Evolutionary conservation across 2,329 filamentous ascomycete species (phyloP).

Genomic region (Seiridium unicorne): DNA sequence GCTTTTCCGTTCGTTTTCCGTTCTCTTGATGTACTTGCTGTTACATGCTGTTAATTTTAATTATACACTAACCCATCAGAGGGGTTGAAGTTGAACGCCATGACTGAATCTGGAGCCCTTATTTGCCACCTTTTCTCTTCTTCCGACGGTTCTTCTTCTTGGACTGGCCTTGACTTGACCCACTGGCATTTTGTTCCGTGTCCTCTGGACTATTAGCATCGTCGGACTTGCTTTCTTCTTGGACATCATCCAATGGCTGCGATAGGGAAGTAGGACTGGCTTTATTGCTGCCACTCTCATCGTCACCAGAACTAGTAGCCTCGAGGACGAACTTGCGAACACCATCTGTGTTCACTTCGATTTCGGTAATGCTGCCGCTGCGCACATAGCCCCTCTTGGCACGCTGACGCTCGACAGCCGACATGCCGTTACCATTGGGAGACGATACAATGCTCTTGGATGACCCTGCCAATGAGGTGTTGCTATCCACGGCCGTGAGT

Average conservation of each 20-base stretch:
- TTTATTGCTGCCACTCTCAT: conserved; percentile 17
- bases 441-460: conserved; percentile 12
- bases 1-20: no score
- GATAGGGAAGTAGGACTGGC: neutral
- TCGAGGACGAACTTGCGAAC: conserved; percentile 73
- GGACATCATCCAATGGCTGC: neutral
- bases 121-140: conserved; percentile 34
- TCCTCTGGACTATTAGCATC: neutral
- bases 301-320: conserved; percentile 53
- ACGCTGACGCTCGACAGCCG: conserved; percentile 14
- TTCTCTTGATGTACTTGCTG: no score
- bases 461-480: conserved; percentile 10
- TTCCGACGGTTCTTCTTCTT: conserved; percentile 36
- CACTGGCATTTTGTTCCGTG: neutral
- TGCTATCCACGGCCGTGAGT: neutral
- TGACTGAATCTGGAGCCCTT: neutral
- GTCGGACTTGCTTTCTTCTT: neutral
- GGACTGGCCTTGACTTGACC: neutral
- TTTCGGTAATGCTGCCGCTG: conserved; percentile 75
- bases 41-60: neutral
- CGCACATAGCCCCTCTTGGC: conserved; percentile 46
- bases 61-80: neutral
- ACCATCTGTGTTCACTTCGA: conserved; percentile 69
- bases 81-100: no score
- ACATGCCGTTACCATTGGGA: conserved; percentile 16